Evolutionary conservation across 2,329 filamentous ascomycete species (phyloP), one percentile per base, ranked within the genome.

Genomic region (Ceratocystis alfenasii): DNA sequence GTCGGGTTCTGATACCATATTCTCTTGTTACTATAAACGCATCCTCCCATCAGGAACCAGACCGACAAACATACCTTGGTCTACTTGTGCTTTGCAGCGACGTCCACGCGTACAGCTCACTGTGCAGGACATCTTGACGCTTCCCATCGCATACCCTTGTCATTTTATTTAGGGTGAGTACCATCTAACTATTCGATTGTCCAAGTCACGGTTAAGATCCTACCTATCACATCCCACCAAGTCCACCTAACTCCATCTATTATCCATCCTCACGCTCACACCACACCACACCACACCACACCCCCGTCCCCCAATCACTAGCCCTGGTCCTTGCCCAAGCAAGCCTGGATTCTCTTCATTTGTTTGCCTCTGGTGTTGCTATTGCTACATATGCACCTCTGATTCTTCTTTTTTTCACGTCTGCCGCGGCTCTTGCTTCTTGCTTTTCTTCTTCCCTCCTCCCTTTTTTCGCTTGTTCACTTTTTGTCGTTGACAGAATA

Each of bases 391-490:
- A 28, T 28, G 48, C 48, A 53, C 48, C 48, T 53, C 48, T 53
- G 48, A 20, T 22, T 22, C 22, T 50, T 15, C 15, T 53, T 53
- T 53, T 5, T 28, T 53, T 15, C 48, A 53, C 48, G 4, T 53
- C 48, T 10, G 48, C 25, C 22, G 48, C 22, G 22, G 48, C 48
- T 53, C 22, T 28, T 12, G 48, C 15, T 28, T 53, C 25, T 50
- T 22, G 8, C 48, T 20, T 41, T 53, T 25, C 48, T 28, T 57
- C 30, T 59, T 36, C n/a, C 8, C 8, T 15, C 25, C 36, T 36
- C 55, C 55, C 55, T 59, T 59, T 59, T 59, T 36, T 59, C 50
- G 50, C 50, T 59, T 22, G 55, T 30, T 53, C 15, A 25, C 25
- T 28, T 15, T 53, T 53, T 53, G 48, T 53, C 48, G 48, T 10